phyloP scores from a whole-genome alignment of 805 yeast genomes.

The Pichia heedii region DNA sequence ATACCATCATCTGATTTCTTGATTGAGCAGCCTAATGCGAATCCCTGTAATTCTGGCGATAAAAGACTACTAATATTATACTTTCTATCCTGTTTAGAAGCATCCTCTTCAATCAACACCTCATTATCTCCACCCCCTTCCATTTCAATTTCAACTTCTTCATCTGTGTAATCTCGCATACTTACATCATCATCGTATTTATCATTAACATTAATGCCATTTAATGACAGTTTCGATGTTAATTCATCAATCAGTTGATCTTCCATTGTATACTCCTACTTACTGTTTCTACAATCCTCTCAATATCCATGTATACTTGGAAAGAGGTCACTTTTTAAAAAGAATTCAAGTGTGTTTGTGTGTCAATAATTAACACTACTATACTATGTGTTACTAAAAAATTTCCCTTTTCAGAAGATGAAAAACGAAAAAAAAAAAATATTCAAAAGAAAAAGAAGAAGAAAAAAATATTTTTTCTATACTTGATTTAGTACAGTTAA shows the following conservation, averaged over 20 bases:
- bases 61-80: not conserved
- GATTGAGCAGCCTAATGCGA: not conserved
- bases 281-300: no score
- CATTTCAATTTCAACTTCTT: not conserved
- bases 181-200: conserved; percentile 14
- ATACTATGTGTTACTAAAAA: no score
- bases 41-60: conserved; percentile 11
- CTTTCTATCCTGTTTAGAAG: not conserved
- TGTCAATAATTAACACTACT: no score
- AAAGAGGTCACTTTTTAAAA: no score
- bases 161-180: conserved; percentile 8
- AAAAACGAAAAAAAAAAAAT: not conserved
- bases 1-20: no score
- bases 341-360: no score
- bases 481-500: not conserved
- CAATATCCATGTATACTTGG: no score
- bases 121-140: not conserved
- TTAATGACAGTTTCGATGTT: not conserved
- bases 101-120: not conserved
- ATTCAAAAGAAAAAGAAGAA: no score
- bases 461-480: not conserved
- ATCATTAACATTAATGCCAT: no score
- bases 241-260: not conserved
- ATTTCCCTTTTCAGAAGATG: not conserved
- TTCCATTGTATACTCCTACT: not conserved